These are phyloP conservation scores for Monosporascus sp. DNA, from an alignment of 2,329 filamentous ascomycete species.

Conservation along the genomic window DNA sequence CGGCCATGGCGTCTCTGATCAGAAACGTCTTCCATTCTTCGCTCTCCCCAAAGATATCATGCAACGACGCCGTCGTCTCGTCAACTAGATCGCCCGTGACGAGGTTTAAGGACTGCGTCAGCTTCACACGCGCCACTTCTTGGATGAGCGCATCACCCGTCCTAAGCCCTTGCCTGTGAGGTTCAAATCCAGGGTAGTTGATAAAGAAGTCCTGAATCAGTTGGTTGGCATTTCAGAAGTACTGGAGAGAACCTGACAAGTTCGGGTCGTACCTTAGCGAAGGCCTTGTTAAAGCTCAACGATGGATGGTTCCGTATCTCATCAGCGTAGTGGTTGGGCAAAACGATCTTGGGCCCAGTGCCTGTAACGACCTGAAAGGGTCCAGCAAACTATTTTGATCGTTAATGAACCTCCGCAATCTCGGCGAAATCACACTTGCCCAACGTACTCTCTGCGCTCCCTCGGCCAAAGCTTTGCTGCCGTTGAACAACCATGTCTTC, in stretches of 20 bases:
- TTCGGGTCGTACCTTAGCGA: conserved; percentile 23
- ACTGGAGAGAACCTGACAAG: neutral
- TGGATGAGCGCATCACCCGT: conserved; percentile 20
- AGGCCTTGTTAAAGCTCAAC: conserved; percentile 28
- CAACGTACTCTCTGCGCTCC: conserved; percentile 18
- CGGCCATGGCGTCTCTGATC: conserved; percentile 32
- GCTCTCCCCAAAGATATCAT: conserved; percentile 26
- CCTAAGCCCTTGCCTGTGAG: conserved; percentile 16
- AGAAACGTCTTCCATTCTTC: conserved; percentile 34
- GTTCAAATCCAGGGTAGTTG: conserved; percentile 29
- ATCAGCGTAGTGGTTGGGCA: conserved; percentile 28
- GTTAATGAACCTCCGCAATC: conserved; percentile 6
- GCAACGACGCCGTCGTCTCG: conserved; percentile 26
- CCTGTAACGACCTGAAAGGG: conserved; percentile 28
- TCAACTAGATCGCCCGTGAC: conserved; percentile 30
- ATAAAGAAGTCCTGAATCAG: conserved; percentile 27
- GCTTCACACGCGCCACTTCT: conserved; percentile 26
- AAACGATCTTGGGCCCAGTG: conserved; percentile 26
- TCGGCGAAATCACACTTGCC: neutral
- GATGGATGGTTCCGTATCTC: conserved; percentile 30
- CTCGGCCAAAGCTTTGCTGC: conserved; percentile 17
- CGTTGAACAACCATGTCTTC: conserved; percentile 23
- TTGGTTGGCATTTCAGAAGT: neutral
- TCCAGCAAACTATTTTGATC: conserved; percentile 18
- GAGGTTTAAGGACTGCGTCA: conserved; percentile 28